Percentiles rank a stretch among this genome's conserved stretches.
Evolutionary conservation across 148 eudicot species (phyloP).

Genomic region (Rheum nobile): DNA sequence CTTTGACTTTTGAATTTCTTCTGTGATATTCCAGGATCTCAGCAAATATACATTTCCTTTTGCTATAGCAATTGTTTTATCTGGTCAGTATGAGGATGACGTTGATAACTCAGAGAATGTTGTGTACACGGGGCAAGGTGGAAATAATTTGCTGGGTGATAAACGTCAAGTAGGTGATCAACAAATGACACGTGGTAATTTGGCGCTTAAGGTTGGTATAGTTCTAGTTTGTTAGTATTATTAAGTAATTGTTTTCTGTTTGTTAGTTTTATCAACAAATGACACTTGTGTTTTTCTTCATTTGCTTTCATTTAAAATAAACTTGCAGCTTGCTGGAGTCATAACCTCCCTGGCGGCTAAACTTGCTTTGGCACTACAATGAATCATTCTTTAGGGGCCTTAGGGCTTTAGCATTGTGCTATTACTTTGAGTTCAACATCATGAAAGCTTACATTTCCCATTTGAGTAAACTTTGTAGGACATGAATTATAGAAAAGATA

Average conservation of each 20-base stretch:
- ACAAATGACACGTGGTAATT: constrained; percentile 26
- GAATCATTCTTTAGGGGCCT: not conserved
- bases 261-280: too few species aligned
- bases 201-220: constrained; percentile 29
- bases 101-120: constrained; percentile 33
- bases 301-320: not conserved
- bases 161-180: constrained; percentile 32
- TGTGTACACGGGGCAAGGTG: constrained; percentile 42
- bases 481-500: too few species aligned
- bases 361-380: not conserved
- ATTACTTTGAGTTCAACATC: not conserved
- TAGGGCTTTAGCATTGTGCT: not conserved
- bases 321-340: not conserved
- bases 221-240: not conserved
- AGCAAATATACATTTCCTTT: constrained; percentile 25
- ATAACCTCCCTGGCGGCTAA: not conserved
- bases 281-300: not conserved
- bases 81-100: constrained; percentile 45
- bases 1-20: not conserved
- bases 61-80: constrained; percentile 35
- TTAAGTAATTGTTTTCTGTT: not conserved
- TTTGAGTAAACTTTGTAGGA: too few species aligned
- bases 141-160: constrained; percentile 29
- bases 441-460: too few species aligned
- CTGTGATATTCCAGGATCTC: constrained; percentile 17